Base-by-base conservation (phyloP, 352 stramenopile species). In the Globisporangium perplexum region DNA sequence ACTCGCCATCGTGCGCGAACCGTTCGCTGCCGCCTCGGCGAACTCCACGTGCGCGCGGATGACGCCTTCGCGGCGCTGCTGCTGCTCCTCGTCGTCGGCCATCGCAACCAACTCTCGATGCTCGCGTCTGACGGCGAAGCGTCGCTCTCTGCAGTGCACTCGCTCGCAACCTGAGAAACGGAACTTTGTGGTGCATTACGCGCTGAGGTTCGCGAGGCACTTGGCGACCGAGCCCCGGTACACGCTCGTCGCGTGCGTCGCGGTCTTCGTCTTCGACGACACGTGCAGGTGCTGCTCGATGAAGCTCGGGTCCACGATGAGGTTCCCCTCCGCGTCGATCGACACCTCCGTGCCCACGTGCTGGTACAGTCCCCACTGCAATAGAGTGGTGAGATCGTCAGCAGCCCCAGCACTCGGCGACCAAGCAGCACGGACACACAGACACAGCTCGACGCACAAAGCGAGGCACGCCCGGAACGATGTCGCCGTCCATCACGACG, bases 231-330 rank as follows among this genome's bases (percentile, higher is more conserved):
- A 79, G 22, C 66, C 63, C 8, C 78, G 75, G 59, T 89, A 89
- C 23, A 89, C 70, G 31, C 76, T 80, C 4, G 77, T 81, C 17
- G 70, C 66, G 54, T 89, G 78, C 42, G 79, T 83, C 43, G 78
- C 78, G 14, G 77, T 65, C 39, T 84, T 85, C 26, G 71, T 78
- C 54, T 83, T 83, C 8, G 78, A 86, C 31, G 72, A 78, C 39
- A 74, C 71, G 52, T 89, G 79, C 22, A 93, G 63, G 12, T 87
- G 76, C 10, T 74, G 77, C 60, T 93, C 82, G 17, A 93, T 74
- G 51, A 90, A 90, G 45, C 80, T 90, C 26, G 83, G 83, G 39
- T 90, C 81, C 28, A 93, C 77, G 53, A 93, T 90, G 47, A 90
- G 23, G 31, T 90, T 93, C 3, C 83, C 83, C n/a, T 72, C 64